These are phyloP conservation scores for Nicotiana obtusifolia DNA, from an alignment of 257 asterid genomes.

Conservation along the genomic window DNA sequence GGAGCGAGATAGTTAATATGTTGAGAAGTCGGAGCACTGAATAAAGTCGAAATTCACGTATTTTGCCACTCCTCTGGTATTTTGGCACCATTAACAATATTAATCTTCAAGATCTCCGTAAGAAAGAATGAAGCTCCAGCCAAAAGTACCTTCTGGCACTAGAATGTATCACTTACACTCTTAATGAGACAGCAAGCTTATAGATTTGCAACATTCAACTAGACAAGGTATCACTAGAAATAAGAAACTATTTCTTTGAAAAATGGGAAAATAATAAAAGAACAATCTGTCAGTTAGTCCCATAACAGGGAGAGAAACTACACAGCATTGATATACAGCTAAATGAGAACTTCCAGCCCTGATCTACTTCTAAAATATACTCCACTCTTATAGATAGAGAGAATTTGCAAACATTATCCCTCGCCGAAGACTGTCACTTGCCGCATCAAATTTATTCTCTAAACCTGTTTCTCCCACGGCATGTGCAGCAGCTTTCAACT, in stretches of 20 bases:
- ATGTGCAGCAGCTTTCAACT: conserved; percentile 89
- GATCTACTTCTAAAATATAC: not conserved
- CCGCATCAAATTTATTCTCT: conserved; percentile 72
- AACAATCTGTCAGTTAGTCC: not conserved
- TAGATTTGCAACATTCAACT: not conserved
- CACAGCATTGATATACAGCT: not conserved
- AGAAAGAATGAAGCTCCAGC: no score
- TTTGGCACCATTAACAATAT: not conserved
- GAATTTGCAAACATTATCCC: conserved; percentile 99
- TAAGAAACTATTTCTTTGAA: not conserved
- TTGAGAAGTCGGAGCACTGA: no score
- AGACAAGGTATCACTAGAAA: not conserved
- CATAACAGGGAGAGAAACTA: not conserved
- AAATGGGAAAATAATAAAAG: not conserved
- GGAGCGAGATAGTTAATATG: no score
- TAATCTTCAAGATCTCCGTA: not conserved
- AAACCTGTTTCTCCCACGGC: conserved; percentile 85
- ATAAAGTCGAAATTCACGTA: no score
- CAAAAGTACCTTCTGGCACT: not conserved
- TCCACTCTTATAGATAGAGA: conserved; percentile 46
- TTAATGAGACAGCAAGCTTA: not conserved
- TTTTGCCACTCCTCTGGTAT: no score
- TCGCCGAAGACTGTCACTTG: conserved; percentile 84
- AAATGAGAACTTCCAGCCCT: not conserved
- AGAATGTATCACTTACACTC: not conserved